phyloP scores from a whole-genome alignment of 202 grass and related monocot species.

The Setaria italica region DNA sequence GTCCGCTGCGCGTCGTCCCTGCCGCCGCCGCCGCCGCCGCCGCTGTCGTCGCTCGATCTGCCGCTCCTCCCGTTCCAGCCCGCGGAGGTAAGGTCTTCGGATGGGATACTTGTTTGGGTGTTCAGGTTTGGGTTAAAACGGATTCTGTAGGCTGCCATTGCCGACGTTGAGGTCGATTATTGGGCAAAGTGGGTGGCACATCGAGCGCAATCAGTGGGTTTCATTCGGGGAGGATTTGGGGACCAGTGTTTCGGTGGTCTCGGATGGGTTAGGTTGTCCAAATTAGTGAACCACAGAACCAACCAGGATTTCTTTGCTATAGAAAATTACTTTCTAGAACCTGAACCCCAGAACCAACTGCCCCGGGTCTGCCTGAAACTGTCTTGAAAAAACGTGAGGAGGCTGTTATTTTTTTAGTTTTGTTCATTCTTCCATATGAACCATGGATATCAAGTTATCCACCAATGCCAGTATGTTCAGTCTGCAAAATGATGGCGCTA shows the following conservation, averaged over 20 bases:
- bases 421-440: background rate
- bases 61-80: slow-evolving; percentile 84
- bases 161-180: background rate
- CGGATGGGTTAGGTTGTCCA: background rate
- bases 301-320: background rate
- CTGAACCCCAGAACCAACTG: background rate
- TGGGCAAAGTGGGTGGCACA: background rate
- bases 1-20: slow-evolving; percentile 32
- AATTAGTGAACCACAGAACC: slow-evolving; percentile 14
- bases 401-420: background rate
- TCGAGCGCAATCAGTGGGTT: background rate
- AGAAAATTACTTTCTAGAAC: background rate
- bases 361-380: background rate
- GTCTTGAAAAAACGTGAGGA: background rate
- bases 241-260: background rate
- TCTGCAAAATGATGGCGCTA: background rate
- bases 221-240: background rate
- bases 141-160: background rate
- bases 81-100: slow-evolving; percentile 55
- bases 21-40: slow-evolving; percentile 39
- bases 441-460: background rate
- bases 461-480: background rate
- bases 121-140: background rate
- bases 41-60: slow-evolving; percentile 64
- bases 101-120: background rate